Evolutionary conservation across 495 filamentous ascomycete genomes (phyloP), one percentile per base, ranked within the genome.

Genomic region (Penicillium taxi): DNA sequence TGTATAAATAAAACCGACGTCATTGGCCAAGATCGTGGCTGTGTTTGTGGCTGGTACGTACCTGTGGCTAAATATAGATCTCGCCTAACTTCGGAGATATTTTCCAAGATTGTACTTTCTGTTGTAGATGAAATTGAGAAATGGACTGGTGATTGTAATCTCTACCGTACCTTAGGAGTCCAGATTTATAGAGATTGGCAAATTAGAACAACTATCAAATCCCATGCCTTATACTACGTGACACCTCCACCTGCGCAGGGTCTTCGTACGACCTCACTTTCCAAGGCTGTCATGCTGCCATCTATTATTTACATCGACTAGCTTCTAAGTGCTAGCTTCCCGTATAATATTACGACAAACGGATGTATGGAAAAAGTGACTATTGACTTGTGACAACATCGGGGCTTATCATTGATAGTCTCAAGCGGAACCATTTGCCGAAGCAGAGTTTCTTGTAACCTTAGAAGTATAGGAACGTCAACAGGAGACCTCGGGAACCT

Each of bases 1-100:
- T n/a, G n/a, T 43, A 47, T 42, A 50, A 56, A 50, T 56, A 47
- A 45, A 40, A 38, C 41, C 33, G 35, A 35, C 35, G 35, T 50
- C 39, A 46, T 45, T 39, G 39, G 24, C 7, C 39, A 34, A 40
- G 12, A 19, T 19, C 9, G 52, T 47, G 45, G 49, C 42, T 46
- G 48, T 43, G 35, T 9, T 9, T 29, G 40, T 41, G 41, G 41
- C 40, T 37, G 46, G 30, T 26, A 9, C 43, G 29, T 30, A 27
- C 13, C 25, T 25, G 45, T 44, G 45, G 40, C 45, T 44, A 32
- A 23, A 20, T 21, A 26, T 32, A 6, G 15, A 29, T 4, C 9
- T 1, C 19, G 19, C 3, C 22, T 5, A 20, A 4, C 6, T 22
- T 3, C n/a, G 2, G n/a, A 20, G 16, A 32, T 19, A 19, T 32